Base-by-base conservation (phyloP, 1,284 basidiomycete genomes). In the Ceratobasidium sp. region DNA sequence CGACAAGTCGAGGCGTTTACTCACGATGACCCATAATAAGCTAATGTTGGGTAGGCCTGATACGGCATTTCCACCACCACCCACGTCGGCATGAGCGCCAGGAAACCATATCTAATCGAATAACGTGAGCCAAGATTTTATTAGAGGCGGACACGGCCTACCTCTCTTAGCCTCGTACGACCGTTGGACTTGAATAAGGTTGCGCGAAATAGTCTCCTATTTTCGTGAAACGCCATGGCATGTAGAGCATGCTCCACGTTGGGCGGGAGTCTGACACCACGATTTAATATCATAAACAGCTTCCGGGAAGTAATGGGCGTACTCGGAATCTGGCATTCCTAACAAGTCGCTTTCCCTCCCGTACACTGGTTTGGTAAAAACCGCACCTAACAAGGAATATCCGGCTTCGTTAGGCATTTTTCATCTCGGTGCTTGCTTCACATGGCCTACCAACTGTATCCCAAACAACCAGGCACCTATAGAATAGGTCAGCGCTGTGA, bases 211-310 rank as follows among this genome's bases (percentile, higher is more conserved):
- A 51, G 46, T n/a, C 19, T 49, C n/a, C 75, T 14, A 31, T 76
- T 64, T 51, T 76, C 75, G 24, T 76, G 56, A n/a, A 76, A 59
- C 16, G 75, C 51, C 31, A 76, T 51, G 2, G 54, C 75, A 63
- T 76, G 75, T 14, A 74, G 53, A 34, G 75, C 75, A 14, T 63
- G n/a, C 3, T 74, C 51, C 8, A 76, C 68, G 51, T 74, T 73
- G 4, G 59, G 54, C 22, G 66, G 56, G 3, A 76, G 43, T 43
- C 74, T 24, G 43, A 16, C n/a, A 37, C 37, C 4, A 43, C 29
- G 2, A 53, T 19, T 41, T 3, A 54, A 48, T 69, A 29, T 7
- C 29, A 61, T n/a, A n/a, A n/a, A n/a, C n/a, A n/a, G n/a, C n/a
- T n/a, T n/a, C n/a, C n/a, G n/a, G n/a, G n/a, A n/a, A n/a, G n/a